These are phyloP conservation scores for Kodamaea kaohsiungensis DNA, from an alignment of 805 yeast genomes.

Conservation along the genomic window DNA sequence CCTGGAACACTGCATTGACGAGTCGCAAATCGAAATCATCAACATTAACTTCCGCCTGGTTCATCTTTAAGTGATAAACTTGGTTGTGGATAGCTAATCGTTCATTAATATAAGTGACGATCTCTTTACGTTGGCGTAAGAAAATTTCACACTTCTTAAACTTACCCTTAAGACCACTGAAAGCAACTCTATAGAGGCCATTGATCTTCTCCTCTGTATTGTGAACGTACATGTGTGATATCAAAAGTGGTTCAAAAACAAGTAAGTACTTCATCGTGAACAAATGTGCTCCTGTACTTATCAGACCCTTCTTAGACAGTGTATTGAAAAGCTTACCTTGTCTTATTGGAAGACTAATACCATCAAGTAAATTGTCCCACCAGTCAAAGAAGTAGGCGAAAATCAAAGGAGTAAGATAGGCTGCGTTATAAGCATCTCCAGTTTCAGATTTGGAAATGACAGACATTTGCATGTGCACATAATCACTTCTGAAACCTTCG, in stretches of 20 bases:
- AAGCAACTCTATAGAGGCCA: slow-evolving; percentile 26
- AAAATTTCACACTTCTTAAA: slow-evolving; percentile 36
- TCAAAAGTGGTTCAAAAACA: slow-evolving; percentile 39
- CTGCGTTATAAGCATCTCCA: slow-evolving; percentile 35
- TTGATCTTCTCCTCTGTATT: slow-evolving; percentile 23
- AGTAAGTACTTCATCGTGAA: slow-evolving; percentile 44
- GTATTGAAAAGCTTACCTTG: slow-evolving; percentile 34
- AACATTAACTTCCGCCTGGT: slow-evolving; percentile 70
- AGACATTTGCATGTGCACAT: slow-evolving; percentile 56
- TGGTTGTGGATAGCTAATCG: slow-evolving; percentile 36
- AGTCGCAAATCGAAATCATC: slow-evolving; percentile 68
- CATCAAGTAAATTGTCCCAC: slow-evolving; percentile 41
- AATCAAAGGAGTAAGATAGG: slow-evolving; percentile 40
- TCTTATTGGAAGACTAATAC: slow-evolving; percentile 35
- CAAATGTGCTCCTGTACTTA: slow-evolving; percentile 41
- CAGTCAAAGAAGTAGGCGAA: slow-evolving; percentile 41
- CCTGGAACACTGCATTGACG: slow-evolving; percentile 63
- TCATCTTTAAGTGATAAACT: slow-evolving; percentile 56
- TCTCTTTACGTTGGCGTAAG: slow-evolving; percentile 40
- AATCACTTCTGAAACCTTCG: slow-evolving; percentile 76
- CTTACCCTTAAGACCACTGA: slow-evolving; percentile 42
- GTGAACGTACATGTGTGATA: slow-evolving; percentile 39
- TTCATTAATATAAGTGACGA: slow-evolving; percentile 38
- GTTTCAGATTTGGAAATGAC: slow-evolving; percentile 34
- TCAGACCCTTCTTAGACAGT: slow-evolving; percentile 17